Evolutionary conservation across 371 early-diverging fungal species (phyloP).

Genomic region (Nematocida sp.): DNA sequence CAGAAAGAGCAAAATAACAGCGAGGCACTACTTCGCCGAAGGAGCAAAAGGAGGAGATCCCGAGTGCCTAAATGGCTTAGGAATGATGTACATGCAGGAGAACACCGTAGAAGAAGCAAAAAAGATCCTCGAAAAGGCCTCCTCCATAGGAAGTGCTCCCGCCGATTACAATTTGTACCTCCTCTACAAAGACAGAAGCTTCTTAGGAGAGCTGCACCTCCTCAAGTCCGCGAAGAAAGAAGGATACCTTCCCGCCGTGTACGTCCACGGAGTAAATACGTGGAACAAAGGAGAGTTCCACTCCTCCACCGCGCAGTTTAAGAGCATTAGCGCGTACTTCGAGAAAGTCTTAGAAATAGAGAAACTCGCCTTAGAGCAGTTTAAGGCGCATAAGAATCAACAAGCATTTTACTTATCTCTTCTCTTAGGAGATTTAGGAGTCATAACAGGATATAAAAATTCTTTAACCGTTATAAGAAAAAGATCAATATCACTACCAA

Average conservation of each 20-base stretch:
- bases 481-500: slow-evolving; percentile 37
- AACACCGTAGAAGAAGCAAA: slow-evolving; percentile 51
- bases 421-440: slow-evolving; percentile 58
- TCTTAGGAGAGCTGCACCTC: slow-evolving; percentile 51
- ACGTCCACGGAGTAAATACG: slow-evolving; percentile 55
- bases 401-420: slow-evolving; percentile 53
- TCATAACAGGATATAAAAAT: slow-evolving; percentile 57
- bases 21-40: slow-evolving; percentile 63
- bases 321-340: slow-evolving; percentile 52
- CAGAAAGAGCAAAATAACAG: slow-evolving; percentile 49
- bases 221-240: slow-evolving; percentile 56
- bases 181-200: slow-evolving; percentile 41
- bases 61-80: slow-evolving; percentile 62
- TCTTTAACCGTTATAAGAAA: slow-evolving; percentile 58
- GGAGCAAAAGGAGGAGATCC: slow-evolving; percentile 57
- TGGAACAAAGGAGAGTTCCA: slow-evolving; percentile 24
- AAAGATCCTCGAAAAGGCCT: slow-evolving; percentile 52
- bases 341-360: slow-evolving; percentile 44
- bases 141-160: slow-evolving; percentile 35
- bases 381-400: slow-evolving; percentile 33
- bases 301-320: slow-evolving; percentile 27
- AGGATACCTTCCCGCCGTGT: slow-evolving; percentile 66
- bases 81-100: slow-evolving; percentile 50
- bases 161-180: slow-evolving; percentile 59
- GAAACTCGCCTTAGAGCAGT: slow-evolving; percentile 50